Evolutionary conservation across 352 stramenopile species (phyloP), one percentile per base, ranked within the genome.

Genomic region (Phytopythium ostracodes): DNA sequence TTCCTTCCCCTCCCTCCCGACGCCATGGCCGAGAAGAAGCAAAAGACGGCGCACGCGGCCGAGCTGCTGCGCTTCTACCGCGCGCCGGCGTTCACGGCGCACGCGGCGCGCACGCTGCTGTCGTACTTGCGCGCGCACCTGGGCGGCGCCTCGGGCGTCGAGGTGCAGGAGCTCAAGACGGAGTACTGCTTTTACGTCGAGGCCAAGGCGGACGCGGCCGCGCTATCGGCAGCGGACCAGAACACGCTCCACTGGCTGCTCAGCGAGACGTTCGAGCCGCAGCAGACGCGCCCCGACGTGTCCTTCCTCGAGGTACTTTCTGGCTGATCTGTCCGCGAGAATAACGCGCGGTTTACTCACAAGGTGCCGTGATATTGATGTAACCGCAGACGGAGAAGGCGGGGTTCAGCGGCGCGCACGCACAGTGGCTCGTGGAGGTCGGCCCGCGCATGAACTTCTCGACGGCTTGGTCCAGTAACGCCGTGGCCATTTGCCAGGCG

Each of bases 101-200:
- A 94, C 55, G 81, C 76, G 40, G 78, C 67, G 36, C 77, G 77
- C 46, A 85, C 81, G 58, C 68, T 94, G 50, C 62, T 80, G 25
- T 55, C 73, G 12, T 47, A n/a, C 22, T 63, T 91, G 56, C 64
- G 67, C 53, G 64, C 76, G 31, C 71, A 81, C 9, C 49, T 77
- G 33, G 46, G 42, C 38, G 38, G 44, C 5, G 20, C 53, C 1
- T 51, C 42, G 27, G 42, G 64, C 33, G 63, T 90, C 24, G 33
- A 62, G 9, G 66, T 93, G 42, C 40, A 72, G 6, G 70, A 77
- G 43, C 65, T 99, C 53, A 70, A 88, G 46, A 99, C 96, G 46
- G 97, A 99, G 83, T 93, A 78, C 68, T 99, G 96, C 75, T 99
- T 99, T 77, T 99, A 99, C 77, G 85, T 99, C 15, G 84, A 98